Base-by-base conservation (phyloP, 371 early-diverging fungal species). In the Syncephalastrum contaminatum region DNA sequence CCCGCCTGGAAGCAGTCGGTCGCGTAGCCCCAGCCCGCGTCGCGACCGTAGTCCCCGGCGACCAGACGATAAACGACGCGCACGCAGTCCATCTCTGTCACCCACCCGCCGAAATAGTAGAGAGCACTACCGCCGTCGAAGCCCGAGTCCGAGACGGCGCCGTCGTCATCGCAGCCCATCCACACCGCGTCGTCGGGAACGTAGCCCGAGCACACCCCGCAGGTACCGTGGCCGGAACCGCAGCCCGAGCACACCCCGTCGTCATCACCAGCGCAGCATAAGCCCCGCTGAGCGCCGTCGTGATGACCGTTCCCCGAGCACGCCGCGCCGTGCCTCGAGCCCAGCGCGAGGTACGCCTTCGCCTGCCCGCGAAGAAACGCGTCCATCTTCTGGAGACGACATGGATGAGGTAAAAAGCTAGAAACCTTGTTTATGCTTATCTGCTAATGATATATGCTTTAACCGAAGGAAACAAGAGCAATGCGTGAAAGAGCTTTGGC, bases 401-500 rank as follows among this genome's bases (percentile, higher is more conserved):
- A 30, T 30, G 36, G 36, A 30, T 12, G 36, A 30, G 36, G 36
- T 30, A 30, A 10, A 30, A 5, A 1, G 10, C 5, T 2, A 25
- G 7, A 25, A 25, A 25, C 1, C 6, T 10, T 30, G 12, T 30
- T 30, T 30, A 8, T 12, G 12, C 2, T 30, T 30, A 10, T 30
- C 10, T 30, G 36, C 36, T 30, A 30, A 30, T 25, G 25, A 3
- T 15, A 24, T 19, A 43, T 24, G 16, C 43, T 44, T 7, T 16
- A 6, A 51, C 25, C 24, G 44, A 7, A 57, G 56, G 57, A 63
- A 43, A 58, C 58, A 22, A 47, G 22, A n/a, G 27, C 45, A 40
- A 21, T 63, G 20, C 59, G 63, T 12, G 58, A 54, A 52, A 50
- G 58, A 41, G 63, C 59, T 7, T 41, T 58, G 21, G 63, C 57